A percentile compares a stretch with the other conserved stretches of the same genome.
These are phyloP conservation scores for Potentilla sterilis DNA, from an alignment of 306 rosid genomes.

Conservation along the genomic window DNA sequence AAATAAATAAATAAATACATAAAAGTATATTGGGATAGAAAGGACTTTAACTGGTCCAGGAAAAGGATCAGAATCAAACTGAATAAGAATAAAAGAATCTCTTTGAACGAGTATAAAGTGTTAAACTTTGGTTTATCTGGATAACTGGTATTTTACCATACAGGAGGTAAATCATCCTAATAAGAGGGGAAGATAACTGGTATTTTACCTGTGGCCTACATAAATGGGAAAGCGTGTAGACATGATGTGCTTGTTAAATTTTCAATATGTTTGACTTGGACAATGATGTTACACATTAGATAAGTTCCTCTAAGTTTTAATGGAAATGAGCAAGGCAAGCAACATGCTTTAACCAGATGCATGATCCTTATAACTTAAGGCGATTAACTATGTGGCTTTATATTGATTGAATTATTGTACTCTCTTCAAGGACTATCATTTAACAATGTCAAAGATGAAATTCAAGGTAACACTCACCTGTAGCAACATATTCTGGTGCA, in stretches of 20 bases:
- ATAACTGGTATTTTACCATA: background rate
- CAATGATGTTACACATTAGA: background rate
- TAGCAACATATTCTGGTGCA: conserved; percentile 93
- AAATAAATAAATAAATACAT: background rate
- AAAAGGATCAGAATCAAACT: background rate
- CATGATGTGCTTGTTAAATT: background rate
- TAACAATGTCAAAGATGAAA: background rate
- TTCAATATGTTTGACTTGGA: background rate
- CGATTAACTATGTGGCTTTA: background rate
- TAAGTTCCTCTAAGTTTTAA: background rate
- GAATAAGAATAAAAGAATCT: background rate
- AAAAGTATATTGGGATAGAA: background rate
- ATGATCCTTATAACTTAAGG: background rate
- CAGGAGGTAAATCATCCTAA: background rate
- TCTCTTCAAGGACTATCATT: background rate
- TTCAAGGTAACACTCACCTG: conserved; percentile 51
- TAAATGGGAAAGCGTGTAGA: background rate
- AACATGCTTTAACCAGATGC: background rate
- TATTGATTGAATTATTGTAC: background rate
- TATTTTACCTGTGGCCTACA: background rate
- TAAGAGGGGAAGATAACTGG: background rate
- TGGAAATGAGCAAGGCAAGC: background rate
- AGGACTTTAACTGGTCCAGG: background rate
- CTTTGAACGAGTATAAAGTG: background rate
- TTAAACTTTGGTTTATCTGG: background rate